phyloP scores from a whole-genome alignment of 805 yeast species.

The Brettanomyces anomalus region DNA sequence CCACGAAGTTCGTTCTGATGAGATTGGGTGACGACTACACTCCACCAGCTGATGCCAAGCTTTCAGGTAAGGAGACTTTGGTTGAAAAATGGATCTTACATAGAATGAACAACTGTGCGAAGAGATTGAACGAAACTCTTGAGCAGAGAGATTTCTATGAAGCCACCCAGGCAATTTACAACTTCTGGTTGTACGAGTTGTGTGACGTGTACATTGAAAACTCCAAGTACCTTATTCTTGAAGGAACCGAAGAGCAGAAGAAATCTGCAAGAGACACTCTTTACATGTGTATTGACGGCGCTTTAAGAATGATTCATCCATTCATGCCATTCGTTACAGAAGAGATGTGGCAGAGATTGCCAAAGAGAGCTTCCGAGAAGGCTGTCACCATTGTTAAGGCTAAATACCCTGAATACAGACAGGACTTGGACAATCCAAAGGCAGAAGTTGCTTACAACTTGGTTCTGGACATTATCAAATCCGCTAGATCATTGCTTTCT shows the following conservation, averaged over 20 bases:
- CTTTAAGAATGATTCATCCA: conserved; percentile 88
- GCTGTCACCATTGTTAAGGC: conserved; percentile 72
- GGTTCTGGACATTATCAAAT: conserved; percentile 78
- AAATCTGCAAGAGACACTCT: conserved; percentile 90
- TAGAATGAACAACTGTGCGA: conserved; percentile 64
- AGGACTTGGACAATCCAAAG: conserved; percentile 51
- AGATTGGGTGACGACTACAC: conserved; percentile 81
- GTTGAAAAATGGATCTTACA: conserved; percentile 97
- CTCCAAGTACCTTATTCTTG: conserved; percentile 85
- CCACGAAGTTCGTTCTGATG: conserved; percentile 92
- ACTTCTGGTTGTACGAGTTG: conserved; percentile 88
- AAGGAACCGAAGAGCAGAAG: conserved; percentile 79
- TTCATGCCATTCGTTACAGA: conserved; percentile 97
- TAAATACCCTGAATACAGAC: conserved; percentile 58
- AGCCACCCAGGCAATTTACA: conserved; percentile 79
- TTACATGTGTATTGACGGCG: conserved; percentile 87
- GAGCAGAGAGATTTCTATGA: conserved; percentile 86
- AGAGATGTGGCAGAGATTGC: conserved; percentile 98
- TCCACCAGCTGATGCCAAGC: conserved; percentile 57
- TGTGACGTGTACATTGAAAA: conserved; percentile 98
- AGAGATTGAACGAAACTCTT: conserved; percentile 52
- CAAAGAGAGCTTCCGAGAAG: conserved; percentile 68
- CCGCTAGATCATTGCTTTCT: conserved; percentile 84
- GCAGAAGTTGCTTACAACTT: conserved; percentile 74
- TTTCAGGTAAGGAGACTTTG: conserved; percentile 74